Conservation (phyloP, 139 green algal species). For the Micractinium conductrix region DNA sequence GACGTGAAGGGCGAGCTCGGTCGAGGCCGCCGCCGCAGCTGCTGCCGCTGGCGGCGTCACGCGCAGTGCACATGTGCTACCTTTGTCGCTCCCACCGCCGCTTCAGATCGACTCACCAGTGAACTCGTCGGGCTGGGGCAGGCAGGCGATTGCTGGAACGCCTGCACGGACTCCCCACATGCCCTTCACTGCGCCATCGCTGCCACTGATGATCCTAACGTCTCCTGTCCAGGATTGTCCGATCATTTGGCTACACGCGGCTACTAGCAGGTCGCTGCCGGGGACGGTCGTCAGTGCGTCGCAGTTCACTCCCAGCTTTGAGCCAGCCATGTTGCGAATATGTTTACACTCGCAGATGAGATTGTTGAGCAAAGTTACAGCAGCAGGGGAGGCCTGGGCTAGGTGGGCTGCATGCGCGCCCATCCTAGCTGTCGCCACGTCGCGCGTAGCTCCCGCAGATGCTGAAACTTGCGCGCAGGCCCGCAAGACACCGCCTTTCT, state of each 20-base stretch:
- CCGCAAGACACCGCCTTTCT: no score
- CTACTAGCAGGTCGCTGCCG: not conserved
- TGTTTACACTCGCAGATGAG: no score
- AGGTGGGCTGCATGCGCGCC: not conserved
- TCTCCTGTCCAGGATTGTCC: not conserved
- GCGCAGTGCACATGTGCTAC: not conserved
- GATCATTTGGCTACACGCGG: not conserved
- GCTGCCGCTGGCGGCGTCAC: not conserved
- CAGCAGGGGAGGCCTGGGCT: not conserved
- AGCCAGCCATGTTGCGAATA: not conserved
- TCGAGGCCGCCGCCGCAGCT: not conserved
- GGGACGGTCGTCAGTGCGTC: not conserved
- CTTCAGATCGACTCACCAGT: not conserved
- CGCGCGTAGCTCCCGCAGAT: no score
- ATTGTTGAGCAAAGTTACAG: not conserved
- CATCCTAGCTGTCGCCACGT: no score
- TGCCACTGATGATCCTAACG: not conserved
- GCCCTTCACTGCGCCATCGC: not conserved
- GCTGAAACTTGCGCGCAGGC: no score
- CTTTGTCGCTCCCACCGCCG: no score
- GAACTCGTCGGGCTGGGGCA: constrained; percentile 10
- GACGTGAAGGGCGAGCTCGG: not conserved
- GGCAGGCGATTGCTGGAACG: not conserved
- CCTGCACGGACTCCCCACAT: not conserved
- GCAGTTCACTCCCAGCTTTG: constrained; percentile 1